A percentile compares a stretch with the other conserved stretches of the same genome.
Evolutionary conservation across 2,329 filamentous ascomycete genomes (phyloP).

Genomic region (Mycosphaerella sp.): DNA sequence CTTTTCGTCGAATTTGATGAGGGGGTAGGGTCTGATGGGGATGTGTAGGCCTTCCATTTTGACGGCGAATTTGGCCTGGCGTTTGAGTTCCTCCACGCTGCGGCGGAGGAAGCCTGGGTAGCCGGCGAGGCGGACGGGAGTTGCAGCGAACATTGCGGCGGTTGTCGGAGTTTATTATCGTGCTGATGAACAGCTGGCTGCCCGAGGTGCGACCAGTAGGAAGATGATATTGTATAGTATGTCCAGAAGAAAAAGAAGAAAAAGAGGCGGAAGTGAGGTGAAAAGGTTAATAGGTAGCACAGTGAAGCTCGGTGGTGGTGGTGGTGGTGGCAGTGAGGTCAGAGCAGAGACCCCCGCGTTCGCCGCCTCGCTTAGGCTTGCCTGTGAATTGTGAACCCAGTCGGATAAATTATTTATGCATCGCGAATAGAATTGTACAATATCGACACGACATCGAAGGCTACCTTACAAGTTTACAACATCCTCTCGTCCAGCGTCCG

Average conservation of each 20-base stretch:
- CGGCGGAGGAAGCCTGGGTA: constrained; percentile 51
- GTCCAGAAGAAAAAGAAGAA: background rate
- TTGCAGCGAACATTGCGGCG: constrained; percentile 20
- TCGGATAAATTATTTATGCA: too few relatives aligned
- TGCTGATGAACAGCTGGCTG: background rate
- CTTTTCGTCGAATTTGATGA: constrained; percentile 57
- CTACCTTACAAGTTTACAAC: too few relatives aligned
- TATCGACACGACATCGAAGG: too few relatives aligned
- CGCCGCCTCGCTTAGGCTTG: constrained; percentile 1
- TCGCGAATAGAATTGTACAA: too few relatives aligned
- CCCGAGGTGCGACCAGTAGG: background rate
- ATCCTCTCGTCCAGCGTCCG: too few relatives aligned
- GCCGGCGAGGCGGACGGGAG: constrained; percentile 20
- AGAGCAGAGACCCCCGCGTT: constrained; percentile 8
- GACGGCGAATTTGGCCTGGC: constrained; percentile 53
- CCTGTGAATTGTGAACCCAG: too few relatives aligned
- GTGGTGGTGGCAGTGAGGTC: background rate
- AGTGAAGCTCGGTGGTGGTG: too few relatives aligned
- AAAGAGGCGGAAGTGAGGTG: background rate
- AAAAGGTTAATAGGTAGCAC: too few relatives aligned
- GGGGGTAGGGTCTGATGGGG: constrained; percentile 56
- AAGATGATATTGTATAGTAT: too few relatives aligned
- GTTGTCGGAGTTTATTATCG: background rate
- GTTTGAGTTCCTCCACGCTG: constrained; percentile 54
- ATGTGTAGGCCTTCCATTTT: constrained; percentile 64